Evolutionary conservation across 1,139 yeast species (phyloP), one percentile per base, ranked within the genome.

Genomic region (Hyphopichia fennica): DNA sequence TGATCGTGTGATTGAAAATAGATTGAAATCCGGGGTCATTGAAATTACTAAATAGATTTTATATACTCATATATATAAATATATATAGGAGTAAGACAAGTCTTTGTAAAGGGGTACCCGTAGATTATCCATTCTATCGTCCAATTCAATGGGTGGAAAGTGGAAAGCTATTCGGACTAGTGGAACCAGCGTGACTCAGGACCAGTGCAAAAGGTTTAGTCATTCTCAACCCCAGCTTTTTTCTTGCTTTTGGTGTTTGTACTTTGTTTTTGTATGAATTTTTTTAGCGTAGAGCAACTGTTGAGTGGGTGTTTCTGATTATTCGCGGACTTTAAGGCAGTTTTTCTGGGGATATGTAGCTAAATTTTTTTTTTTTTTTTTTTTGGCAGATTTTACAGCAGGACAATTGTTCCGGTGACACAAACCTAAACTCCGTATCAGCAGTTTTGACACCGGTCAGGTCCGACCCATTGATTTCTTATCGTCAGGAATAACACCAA

Each of bases 1-100:
- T 3, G 69, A 69, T 23, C 65, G 54, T 4, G 51, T 58, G 3
- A 59, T 71, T 27, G 50, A 51, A 4, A 40, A 49, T 20, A 62
- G 79, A 48, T 64, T 75, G 44, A 51, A 49, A 11, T 43, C 47
- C 1, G 68, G 72, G 13, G 63, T 69, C 22, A 34, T 46, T 18
- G 34, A 31, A 3, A 11, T 31, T 6, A 31, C 34, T 6, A 18
- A 17, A 9, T 31, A 31, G 13, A 16, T n/a, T 14, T 27, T 27
- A 7, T 13, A 6, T 11, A 27, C 11, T 11, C 6, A 27, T 4
- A n/a, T 27, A 7, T 7, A 5, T 27, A 27, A n/a, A 27, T 7
- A n/a, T 11, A 27, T 7, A 27, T n/a, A 27, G 9, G 9, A 20
- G 9, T 5, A 20, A 20, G 5, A 20, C 5, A 5, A 20, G 5